These are phyloP conservation scores for Suillus tomentosus DNA, from an alignment of 768 basidiomycete species.

Conservation along the genomic window DNA sequence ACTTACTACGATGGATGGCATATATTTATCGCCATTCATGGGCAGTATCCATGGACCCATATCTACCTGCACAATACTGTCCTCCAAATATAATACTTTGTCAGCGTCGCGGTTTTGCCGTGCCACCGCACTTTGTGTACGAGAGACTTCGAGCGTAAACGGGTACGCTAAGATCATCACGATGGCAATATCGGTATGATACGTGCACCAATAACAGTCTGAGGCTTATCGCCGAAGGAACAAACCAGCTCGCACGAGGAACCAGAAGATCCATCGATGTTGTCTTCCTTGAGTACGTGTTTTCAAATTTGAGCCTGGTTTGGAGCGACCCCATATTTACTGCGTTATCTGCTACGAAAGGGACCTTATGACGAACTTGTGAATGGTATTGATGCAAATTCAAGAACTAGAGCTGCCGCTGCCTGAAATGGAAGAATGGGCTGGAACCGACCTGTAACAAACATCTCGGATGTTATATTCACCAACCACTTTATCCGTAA, in stretches of 20 bases:
- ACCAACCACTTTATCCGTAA: neutral
- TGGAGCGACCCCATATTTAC: neutral
- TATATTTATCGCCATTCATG: neutral
- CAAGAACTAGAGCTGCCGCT: neutral
- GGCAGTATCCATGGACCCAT: neutral
- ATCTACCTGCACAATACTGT: neutral
- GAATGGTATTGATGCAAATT: neutral
- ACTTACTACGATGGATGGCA: neutral
- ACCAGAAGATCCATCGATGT: neutral
- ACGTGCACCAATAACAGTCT: neutral
- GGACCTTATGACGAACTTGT: neutral
- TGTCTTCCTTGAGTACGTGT: neutral
- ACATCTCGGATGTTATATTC: neutral
- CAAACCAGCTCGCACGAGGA: neutral
- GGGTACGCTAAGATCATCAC: neutral
- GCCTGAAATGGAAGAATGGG: neutral
- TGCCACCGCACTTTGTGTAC: neutral
- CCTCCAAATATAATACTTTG: neutral
- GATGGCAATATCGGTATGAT: neutral
- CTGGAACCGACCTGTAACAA: too few relatives aligned
- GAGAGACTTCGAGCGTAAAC: neutral
- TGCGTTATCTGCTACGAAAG: neutral
- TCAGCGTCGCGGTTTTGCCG: neutral
- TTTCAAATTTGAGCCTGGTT: neutral
- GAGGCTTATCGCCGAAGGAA: neutral